Evolutionary conservation across 2,329 filamentous ascomycete genomes (phyloP), one percentile per base, ranked within the genome.

Genomic region (Coccinonectria pachysandricola): DNA sequence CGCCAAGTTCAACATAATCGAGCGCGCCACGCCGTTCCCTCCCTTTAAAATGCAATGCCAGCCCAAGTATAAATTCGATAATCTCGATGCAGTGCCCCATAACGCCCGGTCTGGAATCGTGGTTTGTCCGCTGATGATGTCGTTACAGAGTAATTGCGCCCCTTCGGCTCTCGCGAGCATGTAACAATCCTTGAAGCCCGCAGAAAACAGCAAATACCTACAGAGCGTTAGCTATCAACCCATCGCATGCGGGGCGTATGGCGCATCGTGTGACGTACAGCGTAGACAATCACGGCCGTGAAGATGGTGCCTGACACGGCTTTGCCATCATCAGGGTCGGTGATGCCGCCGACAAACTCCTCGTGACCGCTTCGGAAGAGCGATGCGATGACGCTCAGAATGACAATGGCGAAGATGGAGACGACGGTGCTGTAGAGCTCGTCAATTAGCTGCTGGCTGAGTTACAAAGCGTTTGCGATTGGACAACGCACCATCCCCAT

Each of bases 121-220:
- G 19, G 23, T 46, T 31, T 36, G 37, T 25, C 36, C 33, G 33
- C 26, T 25, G 28, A 29, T 27, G 26, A 23, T 37, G 28, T 39
- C 28, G 32, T 56, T 55, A 69, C 52, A 94, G 64, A 34, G 80
- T 75, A 60, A 94, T 94, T 36, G 84, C 80, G 39, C 87, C 87
- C 52, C 81, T 70, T 56, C 82, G 71, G 58, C 75, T 85, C 56
- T 87, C 79, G 56, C 85, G 78, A 46, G 84, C 60, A 57, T 96
- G 86, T 35, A 95, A 69, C 49, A 81, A 73, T 37, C 86, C 88
- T 56, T 96, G 88, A 42, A 87, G 73, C 31, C 79, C 82, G 59
- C 88, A 96, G 62, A 93, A 95, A 26, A 92, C 68, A 30, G 95
- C 71, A 66, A 96, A 96, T 11, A 69, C 76, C 87, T 92, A n/a